Evolutionary conservation across 352 stramenopile genomes (phyloP).

Genomic region (Phytophthora hibernalis): DNA sequence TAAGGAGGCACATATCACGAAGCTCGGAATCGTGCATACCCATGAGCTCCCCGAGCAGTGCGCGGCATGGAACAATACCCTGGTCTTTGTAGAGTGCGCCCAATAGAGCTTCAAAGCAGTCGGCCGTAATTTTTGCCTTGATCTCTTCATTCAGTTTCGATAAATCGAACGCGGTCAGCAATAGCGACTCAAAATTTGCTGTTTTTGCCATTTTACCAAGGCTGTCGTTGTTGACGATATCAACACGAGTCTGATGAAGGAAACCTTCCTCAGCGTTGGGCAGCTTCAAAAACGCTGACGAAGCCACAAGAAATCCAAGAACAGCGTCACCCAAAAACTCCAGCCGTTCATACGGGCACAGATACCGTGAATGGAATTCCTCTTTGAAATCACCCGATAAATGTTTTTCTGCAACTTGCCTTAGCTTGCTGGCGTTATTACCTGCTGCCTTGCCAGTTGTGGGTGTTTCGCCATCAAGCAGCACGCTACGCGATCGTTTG

Average conservation of each 20-base stretch:
- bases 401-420: slow-evolving; percentile 64
- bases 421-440: slow-evolving; percentile 38
- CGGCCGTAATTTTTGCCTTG: slow-evolving; percentile 80
- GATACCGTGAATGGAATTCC: slow-evolving; percentile 78
- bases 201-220: slow-evolving; percentile 79
- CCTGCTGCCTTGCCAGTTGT: slow-evolving; percentile 20
- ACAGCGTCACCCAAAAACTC: slow-evolving; percentile 88
- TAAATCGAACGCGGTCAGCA: slow-evolving; percentile 79
- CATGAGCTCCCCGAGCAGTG: slow-evolving; percentile 72
- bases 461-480: slow-evolving; percentile 46
- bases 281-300: slow-evolving; percentile 82
- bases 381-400: slow-evolving; percentile 74
- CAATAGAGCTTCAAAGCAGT: slow-evolving; percentile 85
- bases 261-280: slow-evolving; percentile 70
- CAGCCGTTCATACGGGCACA: slow-evolving; percentile 85
- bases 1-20: slow-evolving; percentile 65
- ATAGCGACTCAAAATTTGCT: slow-evolving; percentile 76
- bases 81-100: slow-evolving; percentile 87
- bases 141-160: slow-evolving; percentile 53
- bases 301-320: slow-evolving; percentile 85
- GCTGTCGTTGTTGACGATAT: slow-evolving; percentile 81
- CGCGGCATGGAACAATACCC: slow-evolving; percentile 70
- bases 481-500: slow-evolving; percentile 63
- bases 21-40: slow-evolving; percentile 60
- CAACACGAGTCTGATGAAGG: slow-evolving; percentile 71